Conservation (phyloP, 208 protist genomes). For the Blechomonas ayalai region DNA sequence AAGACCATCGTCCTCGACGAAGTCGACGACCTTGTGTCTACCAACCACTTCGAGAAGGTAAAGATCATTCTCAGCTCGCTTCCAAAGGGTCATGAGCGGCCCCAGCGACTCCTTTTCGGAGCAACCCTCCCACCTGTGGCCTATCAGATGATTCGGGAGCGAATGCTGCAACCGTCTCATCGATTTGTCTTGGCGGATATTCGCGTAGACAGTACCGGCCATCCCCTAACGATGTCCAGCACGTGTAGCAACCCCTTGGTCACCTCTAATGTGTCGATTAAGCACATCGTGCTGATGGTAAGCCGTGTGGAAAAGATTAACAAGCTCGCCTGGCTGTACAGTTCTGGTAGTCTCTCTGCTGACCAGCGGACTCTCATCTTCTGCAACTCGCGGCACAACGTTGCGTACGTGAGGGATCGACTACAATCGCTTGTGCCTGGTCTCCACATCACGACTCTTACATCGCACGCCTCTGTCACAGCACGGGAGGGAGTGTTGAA, state of each 20-base stretch:
- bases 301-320: conserved; percentile 62
- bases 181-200: conserved; percentile 72
- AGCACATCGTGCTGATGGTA: conserved; percentile 64
- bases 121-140: conserved; percentile 63
- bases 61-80: conserved; percentile 74
- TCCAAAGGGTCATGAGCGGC: conserved; percentile 46
- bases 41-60: conserved; percentile 79
- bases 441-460: conserved; percentile 49
- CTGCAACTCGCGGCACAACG: conserved; percentile 83
- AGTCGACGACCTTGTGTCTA: conserved; percentile 71
- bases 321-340: conserved; percentile 66
- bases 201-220: conserved; percentile 17
- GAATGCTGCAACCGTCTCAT: conserved; percentile 67
- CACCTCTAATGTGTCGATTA: conserved; percentile 10
- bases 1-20: conserved; percentile 75
- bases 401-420: conserved; percentile 61
- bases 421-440: conserved; percentile 31
- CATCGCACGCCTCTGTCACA: conserved; percentile 46
- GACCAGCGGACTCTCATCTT: conserved; percentile 80
- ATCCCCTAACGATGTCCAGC: conserved; percentile 9
- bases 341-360: conserved; percentile 36
- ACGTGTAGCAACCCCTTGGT: background rate
- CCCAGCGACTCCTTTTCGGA: conserved; percentile 64
- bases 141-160: conserved; percentile 69
- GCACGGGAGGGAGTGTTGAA: conserved; percentile 69